Evolutionary conservation across 23 red algal species (phyloP).

Genomic region (Gracilariopsis chorda): DNA sequence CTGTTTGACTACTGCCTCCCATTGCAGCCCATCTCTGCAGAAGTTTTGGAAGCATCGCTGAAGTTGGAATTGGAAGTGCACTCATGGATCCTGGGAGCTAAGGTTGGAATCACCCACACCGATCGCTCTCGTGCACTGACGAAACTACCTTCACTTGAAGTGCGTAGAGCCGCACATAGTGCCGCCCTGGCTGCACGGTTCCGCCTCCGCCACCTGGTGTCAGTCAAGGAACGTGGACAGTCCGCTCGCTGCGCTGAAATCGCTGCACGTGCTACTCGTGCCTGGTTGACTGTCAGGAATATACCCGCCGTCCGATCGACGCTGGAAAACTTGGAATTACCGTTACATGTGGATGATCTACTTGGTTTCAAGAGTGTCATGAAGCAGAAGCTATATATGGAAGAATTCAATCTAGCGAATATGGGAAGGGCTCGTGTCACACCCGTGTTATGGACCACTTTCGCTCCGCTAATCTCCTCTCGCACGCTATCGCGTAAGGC

Average conservation of each 20-base stretch:
- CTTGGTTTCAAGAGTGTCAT: not conserved
- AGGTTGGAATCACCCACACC: not conserved
- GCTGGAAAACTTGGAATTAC: not conserved
- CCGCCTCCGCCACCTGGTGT: too few species aligned
- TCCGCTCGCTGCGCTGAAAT: too few species aligned
- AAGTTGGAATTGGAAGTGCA: not conserved
- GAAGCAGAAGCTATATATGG: not conserved
- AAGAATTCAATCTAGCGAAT: not conserved
- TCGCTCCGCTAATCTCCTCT: not conserved
- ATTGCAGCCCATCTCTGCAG: not conserved
- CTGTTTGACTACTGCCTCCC: not conserved
- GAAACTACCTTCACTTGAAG: not conserved
- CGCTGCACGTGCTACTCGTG: too few species aligned
- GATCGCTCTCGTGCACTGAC: not conserved
- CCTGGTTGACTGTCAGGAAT: not conserved
- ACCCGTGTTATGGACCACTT: not conserved
- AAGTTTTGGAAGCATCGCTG: not conserved
- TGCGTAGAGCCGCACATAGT: too few species aligned
- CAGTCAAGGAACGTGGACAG: too few species aligned
- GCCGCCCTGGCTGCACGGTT: too few species aligned
- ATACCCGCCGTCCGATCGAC: not conserved
- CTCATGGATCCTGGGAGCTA: not conserved
- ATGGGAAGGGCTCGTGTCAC: not conserved
- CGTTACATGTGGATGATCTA: not conserved
- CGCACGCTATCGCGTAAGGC: not conserved